Evolutionary conservation across 2,329 filamentous ascomycete genomes (phyloP), one percentile per base, ranked within the genome.

Genomic region (Microsporum audouinii): DNA sequence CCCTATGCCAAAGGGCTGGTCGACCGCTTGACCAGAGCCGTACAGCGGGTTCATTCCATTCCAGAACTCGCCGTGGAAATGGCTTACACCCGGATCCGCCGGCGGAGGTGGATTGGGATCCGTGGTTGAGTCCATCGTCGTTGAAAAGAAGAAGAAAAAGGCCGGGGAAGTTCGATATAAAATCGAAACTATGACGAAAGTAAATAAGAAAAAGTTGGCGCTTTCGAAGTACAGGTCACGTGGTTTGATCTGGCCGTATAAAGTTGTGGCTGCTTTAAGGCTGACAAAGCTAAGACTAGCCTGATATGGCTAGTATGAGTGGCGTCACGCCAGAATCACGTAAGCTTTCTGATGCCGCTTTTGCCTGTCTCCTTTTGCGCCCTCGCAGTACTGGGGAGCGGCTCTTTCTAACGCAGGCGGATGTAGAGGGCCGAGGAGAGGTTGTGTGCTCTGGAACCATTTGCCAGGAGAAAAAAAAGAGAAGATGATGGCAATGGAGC

Each of bases 31-130:
- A 36, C 65, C 66, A 27, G 62, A 51, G 7, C 64, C 55, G 61
- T 73, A 76, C 41, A 75, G 60, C 5, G 70, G 58, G 55, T 73
- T 73, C 57, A 75, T 67, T 12, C 63, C 67, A 61, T 67, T 68
- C 74, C 74, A 76, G 63, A 72, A 76, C n/a, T 74, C 73, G 7
- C 69, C 59, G 17, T 68, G 65, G 14, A 74, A 64, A 67, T 64
- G 55, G 36, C 49, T 39, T 6, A 70, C 64, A 39, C 67, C 39
- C 8, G 34, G 64, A 62, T 70, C 68, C 58, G 70, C 60, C 33
- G 65, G 65, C 64, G 68, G 67, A 33, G 68, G 66, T 62, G 71
- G 59, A 47, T 70, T 68, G 56, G 69, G 68, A 64, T 62, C 61
- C 29, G 62, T 56, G 29, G 62, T 63, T 8, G 58, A 71, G 65